These are phyloP conservation scores for Rugonectria rugulosa DNA, from an alignment of 2,329 filamentous ascomycete species.

Conservation along the genomic window DNA sequence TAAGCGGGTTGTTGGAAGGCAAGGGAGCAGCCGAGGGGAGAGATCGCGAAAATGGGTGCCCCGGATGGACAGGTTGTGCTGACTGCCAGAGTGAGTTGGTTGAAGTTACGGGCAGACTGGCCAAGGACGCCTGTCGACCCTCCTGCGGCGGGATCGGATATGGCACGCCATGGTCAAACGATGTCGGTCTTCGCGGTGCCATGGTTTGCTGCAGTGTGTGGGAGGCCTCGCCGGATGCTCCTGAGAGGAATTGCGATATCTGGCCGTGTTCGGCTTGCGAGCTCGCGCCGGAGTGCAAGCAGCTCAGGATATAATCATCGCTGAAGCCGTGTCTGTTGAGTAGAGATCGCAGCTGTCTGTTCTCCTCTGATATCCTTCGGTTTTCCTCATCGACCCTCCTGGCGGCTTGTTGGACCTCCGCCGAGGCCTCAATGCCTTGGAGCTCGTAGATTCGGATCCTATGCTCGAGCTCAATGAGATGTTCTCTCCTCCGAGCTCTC, in stretches of 20 bases:
- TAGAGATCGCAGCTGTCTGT: conserved; percentile 67
- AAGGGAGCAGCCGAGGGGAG: conserved; percentile 28
- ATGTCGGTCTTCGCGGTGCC: conserved; percentile 44
- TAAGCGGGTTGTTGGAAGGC: conserved; percentile 8
- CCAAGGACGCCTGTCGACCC: conserved; percentile 44
- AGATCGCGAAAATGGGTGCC: conserved; percentile 38
- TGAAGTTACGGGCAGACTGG: conserved; percentile 42
- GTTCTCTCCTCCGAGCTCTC: conserved; percentile 77
- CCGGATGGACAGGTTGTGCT: conserved; percentile 35
- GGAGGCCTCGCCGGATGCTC: conserved; percentile 36
- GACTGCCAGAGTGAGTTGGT: conserved; percentile 45
- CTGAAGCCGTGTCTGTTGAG: conserved; percentile 64
- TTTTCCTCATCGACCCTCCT: conserved; percentile 76
- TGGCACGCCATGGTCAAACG: conserved; percentile 38
- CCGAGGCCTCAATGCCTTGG: conserved; percentile 70
- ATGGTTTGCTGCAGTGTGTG: conserved; percentile 49
- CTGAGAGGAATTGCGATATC: conserved; percentile 30
- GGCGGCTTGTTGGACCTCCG: conserved; percentile 76
- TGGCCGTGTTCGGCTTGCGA: conserved; percentile 30
- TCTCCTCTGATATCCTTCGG: conserved; percentile 73
- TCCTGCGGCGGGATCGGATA: conserved; percentile 42
- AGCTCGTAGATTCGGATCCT: conserved; percentile 68
- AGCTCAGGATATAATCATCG: conserved; percentile 61
- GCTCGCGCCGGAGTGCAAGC: conserved; percentile 39
- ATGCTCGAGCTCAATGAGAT: conserved; percentile 73